Conservation (phyloP, 768 basidiomycete species). For the Xerocomellus dryophilus region DNA sequence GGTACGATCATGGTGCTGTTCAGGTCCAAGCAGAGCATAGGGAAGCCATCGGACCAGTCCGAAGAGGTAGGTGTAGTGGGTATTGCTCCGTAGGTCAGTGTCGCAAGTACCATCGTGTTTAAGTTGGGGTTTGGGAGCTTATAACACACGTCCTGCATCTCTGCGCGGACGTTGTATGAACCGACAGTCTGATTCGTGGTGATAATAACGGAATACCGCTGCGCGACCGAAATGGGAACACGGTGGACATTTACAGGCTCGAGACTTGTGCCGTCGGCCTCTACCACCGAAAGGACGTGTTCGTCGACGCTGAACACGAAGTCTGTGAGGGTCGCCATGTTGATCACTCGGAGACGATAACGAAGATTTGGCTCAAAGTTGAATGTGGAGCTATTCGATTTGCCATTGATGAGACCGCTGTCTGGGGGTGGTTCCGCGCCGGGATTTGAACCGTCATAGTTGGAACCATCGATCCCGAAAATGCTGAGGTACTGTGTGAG, state of each 20-base stretch:
- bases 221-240: slow-evolving; percentile 43
- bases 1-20: slow-evolving; percentile 32
- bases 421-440: slow-evolving; percentile 40
- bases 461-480: slow-evolving; percentile 26
- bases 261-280: slow-evolving; percentile 47
- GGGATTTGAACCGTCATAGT: slow-evolving; percentile 30
- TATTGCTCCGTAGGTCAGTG: slow-evolving; percentile 27
- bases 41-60: slow-evolving; percentile 29
- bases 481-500: slow-evolving; percentile 31
- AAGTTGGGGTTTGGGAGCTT: slow-evolving; percentile 30
- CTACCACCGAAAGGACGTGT: slow-evolving; percentile 46
- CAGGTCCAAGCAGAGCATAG: slow-evolving; percentile 24
- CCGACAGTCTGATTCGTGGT: slow-evolving; percentile 38
- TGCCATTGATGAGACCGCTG: slow-evolving; percentile 36
- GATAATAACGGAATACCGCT: slow-evolving; percentile 50
- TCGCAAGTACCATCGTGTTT: slow-evolving; percentile 30
- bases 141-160: slow-evolving; percentile 34
- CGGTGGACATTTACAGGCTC: slow-evolving; percentile 38
- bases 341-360: slow-evolving; percentile 48
- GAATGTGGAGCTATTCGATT: slow-evolving; percentile 24
- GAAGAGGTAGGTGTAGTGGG: slow-evolving; percentile 23
- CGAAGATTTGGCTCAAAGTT: slow-evolving; percentile 34
- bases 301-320: slow-evolving; percentile 45
- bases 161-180: slow-evolving; percentile 37
- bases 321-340: slow-evolving; percentile 47